Evolutionary conservation across 2,329 filamentous ascomycete genomes (phyloP).

Genomic region (Cercospora canescens): DNA sequence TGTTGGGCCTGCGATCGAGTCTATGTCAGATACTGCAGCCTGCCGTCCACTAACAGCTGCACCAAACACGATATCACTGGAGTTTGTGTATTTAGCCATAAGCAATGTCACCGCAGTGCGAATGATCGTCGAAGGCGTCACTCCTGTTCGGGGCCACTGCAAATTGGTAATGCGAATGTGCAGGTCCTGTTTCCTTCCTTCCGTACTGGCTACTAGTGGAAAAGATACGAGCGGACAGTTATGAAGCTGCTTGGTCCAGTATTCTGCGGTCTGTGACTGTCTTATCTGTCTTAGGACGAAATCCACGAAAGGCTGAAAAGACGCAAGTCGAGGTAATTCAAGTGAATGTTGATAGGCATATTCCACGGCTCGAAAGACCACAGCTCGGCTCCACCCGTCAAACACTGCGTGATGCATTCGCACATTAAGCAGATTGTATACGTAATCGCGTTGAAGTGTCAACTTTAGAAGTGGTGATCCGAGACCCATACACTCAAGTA

Average conservation of each 20-base stretch:
- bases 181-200: not conserved
- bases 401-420: conserved; percentile 21
- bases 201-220: not conserved
- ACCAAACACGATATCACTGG: conserved; percentile 13
- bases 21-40: conserved; percentile 9
- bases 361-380: conserved; percentile 25
- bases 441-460: not conserved
- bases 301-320: not conserved
- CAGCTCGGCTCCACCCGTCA: conserved; percentile 5
- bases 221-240: not conserved
- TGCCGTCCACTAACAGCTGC: conserved; percentile 9
- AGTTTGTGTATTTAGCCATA: not conserved
- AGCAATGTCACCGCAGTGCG: conserved; percentile 13
- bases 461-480: not conserved
- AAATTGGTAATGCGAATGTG: not conserved
- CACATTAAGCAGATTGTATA: not conserved
- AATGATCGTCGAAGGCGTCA: conserved; percentile 2
- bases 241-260: not conserved
- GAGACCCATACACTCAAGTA: not conserved
- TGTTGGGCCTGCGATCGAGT: conserved; percentile 10
- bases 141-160: not conserved
- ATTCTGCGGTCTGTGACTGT: not conserved
- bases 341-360: not conserved
- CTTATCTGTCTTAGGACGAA: not conserved
- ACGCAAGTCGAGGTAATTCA: not conserved